phyloP scores from a whole-genome alignment of 129 eudicot species.

The Centaurea solstitialis region DNA sequence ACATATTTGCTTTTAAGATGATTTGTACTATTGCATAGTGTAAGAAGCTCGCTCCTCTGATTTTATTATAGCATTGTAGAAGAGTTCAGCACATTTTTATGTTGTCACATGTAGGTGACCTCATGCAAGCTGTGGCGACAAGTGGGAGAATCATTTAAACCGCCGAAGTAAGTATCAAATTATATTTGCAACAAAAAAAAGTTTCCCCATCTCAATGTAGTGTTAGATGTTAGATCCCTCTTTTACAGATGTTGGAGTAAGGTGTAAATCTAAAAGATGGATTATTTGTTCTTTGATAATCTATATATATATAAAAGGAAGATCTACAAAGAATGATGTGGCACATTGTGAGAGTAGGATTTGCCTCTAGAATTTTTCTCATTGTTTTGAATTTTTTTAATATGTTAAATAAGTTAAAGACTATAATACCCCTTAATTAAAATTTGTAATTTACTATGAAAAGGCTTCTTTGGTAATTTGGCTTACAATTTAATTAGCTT shows the following conservation, averaged over 20 bases:
- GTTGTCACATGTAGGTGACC: constrained; percentile 65
- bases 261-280: neutral
- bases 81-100: neutral
- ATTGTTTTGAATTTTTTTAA: no score
- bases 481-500: no score
- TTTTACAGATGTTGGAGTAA: neutral
- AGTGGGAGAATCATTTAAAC: constrained; percentile 95
- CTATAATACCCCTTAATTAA: no score
- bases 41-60: constrained; percentile 4
- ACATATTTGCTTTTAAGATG: neutral
- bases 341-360: no score
- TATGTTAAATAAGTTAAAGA: no score
- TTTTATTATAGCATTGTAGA: constrained; percentile 11
- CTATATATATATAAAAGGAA: no score
- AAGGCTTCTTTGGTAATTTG: no score
- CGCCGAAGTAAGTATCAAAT: constrained; percentile 77
- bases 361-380: no score
- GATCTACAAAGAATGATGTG: no score
- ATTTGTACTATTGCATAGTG: neutral
- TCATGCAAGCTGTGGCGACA: constrained; percentile 89
- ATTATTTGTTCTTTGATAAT: neutral
- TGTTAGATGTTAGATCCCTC: neutral
- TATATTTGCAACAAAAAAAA: no score
- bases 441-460: no score
- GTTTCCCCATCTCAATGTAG: neutral